Conservation (phyloP, 352 stramenopile genomes). For the Phytopythium litorale region DNA sequence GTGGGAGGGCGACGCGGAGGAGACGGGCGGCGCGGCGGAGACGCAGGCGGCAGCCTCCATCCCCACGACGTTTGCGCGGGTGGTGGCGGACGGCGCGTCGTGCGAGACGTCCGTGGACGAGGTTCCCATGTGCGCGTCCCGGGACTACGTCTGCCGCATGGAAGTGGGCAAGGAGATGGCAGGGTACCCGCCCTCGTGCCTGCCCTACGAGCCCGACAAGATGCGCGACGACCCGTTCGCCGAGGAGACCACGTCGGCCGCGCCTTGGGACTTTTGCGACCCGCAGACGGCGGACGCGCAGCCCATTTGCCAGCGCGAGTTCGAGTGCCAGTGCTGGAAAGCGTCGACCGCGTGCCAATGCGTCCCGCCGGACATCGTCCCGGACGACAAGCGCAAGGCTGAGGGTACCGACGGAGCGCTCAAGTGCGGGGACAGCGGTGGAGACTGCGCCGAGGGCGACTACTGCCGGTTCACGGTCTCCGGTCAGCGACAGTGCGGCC, state of each 20-base stretch:
- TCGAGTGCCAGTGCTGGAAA: slow-evolving; percentile 24
- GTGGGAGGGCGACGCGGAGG: neutral
- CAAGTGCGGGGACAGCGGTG: slow-evolving; percentile 17
- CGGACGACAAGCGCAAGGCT: slow-evolving; percentile 2
- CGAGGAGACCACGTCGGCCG: slow-evolving; percentile 20
- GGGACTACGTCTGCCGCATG: slow-evolving; percentile 47
- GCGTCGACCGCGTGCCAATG: slow-evolving; percentile 16
- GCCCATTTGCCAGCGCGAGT: slow-evolving; percentile 37
- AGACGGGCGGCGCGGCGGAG: neutral
- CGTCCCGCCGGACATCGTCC: slow-evolving; percentile 34
- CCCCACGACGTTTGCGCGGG: slow-evolving; percentile 15
- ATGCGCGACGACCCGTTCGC: slow-evolving; percentile 33
- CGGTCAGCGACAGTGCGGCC: slow-evolving; percentile 26
- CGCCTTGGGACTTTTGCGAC: slow-evolving; percentile 32
- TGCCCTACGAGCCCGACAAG: slow-evolving; percentile 27
- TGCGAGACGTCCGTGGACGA: slow-evolving; percentile 22
- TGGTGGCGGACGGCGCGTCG: slow-evolving; percentile 23
- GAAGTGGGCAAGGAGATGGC: slow-evolving; percentile 33
- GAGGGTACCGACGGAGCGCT: slow-evolving; percentile 15
- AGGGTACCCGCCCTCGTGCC: slow-evolving; percentile 27
- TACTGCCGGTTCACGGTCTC: slow-evolving; percentile 42
- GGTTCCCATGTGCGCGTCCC: slow-evolving; percentile 39
- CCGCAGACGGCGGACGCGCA: slow-evolving; percentile 24
- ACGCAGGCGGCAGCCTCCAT: neutral
- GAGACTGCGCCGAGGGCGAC: slow-evolving; percentile 18